Conservation (phyloP, 139 green algal species). For the Coelastrella sp. region DNA sequence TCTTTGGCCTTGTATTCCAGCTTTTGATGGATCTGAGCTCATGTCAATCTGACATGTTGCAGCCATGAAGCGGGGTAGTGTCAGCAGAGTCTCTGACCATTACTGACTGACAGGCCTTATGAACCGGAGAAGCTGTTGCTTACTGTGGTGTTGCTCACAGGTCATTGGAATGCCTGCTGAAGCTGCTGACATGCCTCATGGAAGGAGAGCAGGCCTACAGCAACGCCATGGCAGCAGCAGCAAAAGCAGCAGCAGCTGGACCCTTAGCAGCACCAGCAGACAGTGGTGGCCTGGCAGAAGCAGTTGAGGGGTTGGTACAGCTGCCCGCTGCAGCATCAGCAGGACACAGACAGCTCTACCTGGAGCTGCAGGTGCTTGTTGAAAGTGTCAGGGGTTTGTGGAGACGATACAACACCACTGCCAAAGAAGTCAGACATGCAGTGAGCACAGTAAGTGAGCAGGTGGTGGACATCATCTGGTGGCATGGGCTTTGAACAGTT, state of each 20-base stretch:
- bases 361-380: conserved; percentile 29
- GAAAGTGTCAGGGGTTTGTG: conserved; percentile 7
- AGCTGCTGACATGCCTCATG: conserved; percentile 39
- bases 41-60: too few species aligned
- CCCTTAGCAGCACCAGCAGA: conserved; percentile 29
- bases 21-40: too few species aligned
- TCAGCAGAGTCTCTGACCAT: too few species aligned
- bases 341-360: conserved; percentile 36
- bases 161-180: conserved; percentile 21
- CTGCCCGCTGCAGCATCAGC: conserved; percentile 25
- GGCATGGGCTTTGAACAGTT: too few species aligned
- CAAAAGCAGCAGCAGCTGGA: conserved; percentile 30
- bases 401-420: conserved; percentile 5
- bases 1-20: too few species aligned
- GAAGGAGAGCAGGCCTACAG: conserved; percentile 38
- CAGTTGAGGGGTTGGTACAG: conserved; percentile 32
- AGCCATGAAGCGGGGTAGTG: too few species aligned
- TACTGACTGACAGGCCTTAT: too few species aligned
- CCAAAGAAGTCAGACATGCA: conserved; percentile 20
- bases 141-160: not conserved
- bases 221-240: conserved; percentile 35
- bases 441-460: conserved; percentile 12
- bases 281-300: not conserved
- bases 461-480: too few species aligned
- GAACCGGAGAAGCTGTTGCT: too few species aligned